A percentile compares a stretch with the other conserved stretches of the same genome.
These are phyloP conservation scores for Tylopilus sp. DNA, from an alignment of 768 basidiomycete species.

Conservation along the genomic window DNA sequence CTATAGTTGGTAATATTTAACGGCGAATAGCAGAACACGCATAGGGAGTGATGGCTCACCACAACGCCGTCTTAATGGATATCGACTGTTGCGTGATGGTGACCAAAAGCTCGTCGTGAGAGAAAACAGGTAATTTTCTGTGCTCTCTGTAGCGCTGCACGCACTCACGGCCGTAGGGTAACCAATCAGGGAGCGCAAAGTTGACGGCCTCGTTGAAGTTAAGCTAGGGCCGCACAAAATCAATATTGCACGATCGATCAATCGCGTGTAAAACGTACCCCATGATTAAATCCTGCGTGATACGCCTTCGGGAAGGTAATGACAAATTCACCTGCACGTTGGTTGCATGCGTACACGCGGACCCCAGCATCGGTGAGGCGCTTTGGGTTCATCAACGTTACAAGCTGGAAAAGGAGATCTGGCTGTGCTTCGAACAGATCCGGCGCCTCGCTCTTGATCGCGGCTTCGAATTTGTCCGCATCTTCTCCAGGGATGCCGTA, in stretches of 20 bases:
- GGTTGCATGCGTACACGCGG: slow-evolving; percentile 90
- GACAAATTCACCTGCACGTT: slow-evolving; percentile 96
- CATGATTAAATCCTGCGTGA: slow-evolving; percentile 98
- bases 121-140: slow-evolving; percentile 93
- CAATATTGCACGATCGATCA: slow-evolving; percentile 21
- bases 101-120: slow-evolving; percentile 93
- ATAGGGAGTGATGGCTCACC: slow-evolving; percentile 49
- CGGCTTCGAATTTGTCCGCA: slow-evolving; percentile 93
- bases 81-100: slow-evolving; percentile 97
- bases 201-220: slow-evolving; percentile 99
- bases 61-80: slow-evolving; percentile 88
- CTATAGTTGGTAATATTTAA: slow-evolving; percentile 39
- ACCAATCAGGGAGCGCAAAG: slow-evolving; percentile 96
- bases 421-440: slow-evolving; percentile 98
- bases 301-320: slow-evolving; percentile 98
- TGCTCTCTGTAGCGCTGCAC: slow-evolving; percentile 88
- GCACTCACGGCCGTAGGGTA: slow-evolving; percentile 81
- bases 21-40: slow-evolving; percentile 17
- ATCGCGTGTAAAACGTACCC: slow-evolving; percentile 54
- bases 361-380: slow-evolving; percentile 85
- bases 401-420: slow-evolving; percentile 93
- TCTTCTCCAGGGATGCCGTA: slow-evolving; percentile 97
- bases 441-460: slow-evolving; percentile 92
- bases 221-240: slow-evolving; percentile 50
- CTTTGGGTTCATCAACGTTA: slow-evolving; percentile 95